Evolutionary conservation across 345 rosid species (phyloP), one percentile per base, ranked within the genome.

Genomic region (Hypericum androsaemum): DNA sequence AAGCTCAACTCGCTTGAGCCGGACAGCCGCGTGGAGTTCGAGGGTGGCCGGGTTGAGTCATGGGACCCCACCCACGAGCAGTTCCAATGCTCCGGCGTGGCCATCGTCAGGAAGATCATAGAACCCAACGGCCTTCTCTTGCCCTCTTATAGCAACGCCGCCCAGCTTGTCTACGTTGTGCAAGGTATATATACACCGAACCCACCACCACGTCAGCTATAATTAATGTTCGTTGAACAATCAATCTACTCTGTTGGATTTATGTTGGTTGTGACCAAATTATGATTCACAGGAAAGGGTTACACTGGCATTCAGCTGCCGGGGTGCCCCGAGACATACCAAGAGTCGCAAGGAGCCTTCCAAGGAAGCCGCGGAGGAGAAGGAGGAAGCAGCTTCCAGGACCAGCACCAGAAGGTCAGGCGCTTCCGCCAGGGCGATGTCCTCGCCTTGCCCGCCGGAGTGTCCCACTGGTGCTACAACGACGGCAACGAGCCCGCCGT

Each of bases 271-370:
- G 32, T 22, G 4, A 22, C 9, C 16, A 47, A 15, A 6, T 47
- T 6, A 14, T 47, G 28, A 8, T 13, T 14, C 8, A 44, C 60
- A 74, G 89, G 87, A 43, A 57, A 38, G 42, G 89, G 94, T 41
- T 41, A 77, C 6, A 44, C 58, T 44, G 80, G 83, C 0, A 50
- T 52, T 28, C 53, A 73, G 52, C 43, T 78, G 43, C 74, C 94
- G 3, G 89, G 87, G 14, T 87, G 87, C 38, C 79, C 89, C 36
- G 94, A 80, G 71, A 84, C 89, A 6, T 79, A 52, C 74, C 77
- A 79, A 55, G 78, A 78, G 11, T 64, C 80, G 10, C 80, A 69
- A 12, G 64, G 65, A 66, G 36, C 73, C 28, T 37, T 46, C 45
- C 61, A 45, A 10, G 65, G 59, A 22, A 22, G 32, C 32, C 68